Percentiles rank a stretch among this genome's conserved stretches.
Conservation (phyloP, 2,329 filamentous ascomycete genomes). For the Aspergillus puulaauensis region DNA sequence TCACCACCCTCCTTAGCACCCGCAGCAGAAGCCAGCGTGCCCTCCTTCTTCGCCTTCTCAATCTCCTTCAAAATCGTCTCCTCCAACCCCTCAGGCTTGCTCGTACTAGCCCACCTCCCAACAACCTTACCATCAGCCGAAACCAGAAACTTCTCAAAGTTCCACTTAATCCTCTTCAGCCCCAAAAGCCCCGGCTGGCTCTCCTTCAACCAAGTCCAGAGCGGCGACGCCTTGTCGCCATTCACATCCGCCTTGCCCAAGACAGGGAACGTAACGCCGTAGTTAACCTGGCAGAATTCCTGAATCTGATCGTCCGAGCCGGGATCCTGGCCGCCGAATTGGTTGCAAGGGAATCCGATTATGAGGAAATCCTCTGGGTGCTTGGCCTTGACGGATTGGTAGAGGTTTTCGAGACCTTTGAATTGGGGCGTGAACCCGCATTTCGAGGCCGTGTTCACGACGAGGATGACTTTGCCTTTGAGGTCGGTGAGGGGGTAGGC, state of each 20-base stretch:
- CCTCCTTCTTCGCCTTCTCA: constrained; percentile 51
- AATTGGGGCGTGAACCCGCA: constrained; percentile 99
- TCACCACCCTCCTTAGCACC: not conserved
- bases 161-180: constrained; percentile 94
- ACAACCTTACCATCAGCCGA: constrained; percentile 82
- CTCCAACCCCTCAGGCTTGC: constrained; percentile 81
- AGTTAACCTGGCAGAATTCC: constrained; percentile 87
- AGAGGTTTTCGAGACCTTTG: constrained; percentile 83
- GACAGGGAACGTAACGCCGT: constrained; percentile 88
- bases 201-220: constrained; percentile 73
- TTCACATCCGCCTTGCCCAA: constrained; percentile 94
- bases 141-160: constrained; percentile 98
- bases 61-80: constrained; percentile 73
- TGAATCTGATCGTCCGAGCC: constrained; percentile 79
- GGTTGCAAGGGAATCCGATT: constrained; percentile 97
- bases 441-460: constrained; percentile 98
- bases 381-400: constrained; percentile 70
- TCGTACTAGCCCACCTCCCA: constrained; percentile 81
- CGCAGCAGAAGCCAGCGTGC: constrained; percentile 25
- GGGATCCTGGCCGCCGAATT: constrained; percentile 90
- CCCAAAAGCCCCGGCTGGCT: constrained; percentile 80
- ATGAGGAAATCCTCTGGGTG: constrained; percentile 78
- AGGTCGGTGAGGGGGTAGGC: constrained; percentile 69
- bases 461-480: constrained; percentile 88
- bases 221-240: constrained; percentile 73